Evolutionary conservation across 1,284 basidiomycete species (phyloP), one percentile per base, ranked within the genome.

Genomic region (Rhizopogon parksii): DNA sequence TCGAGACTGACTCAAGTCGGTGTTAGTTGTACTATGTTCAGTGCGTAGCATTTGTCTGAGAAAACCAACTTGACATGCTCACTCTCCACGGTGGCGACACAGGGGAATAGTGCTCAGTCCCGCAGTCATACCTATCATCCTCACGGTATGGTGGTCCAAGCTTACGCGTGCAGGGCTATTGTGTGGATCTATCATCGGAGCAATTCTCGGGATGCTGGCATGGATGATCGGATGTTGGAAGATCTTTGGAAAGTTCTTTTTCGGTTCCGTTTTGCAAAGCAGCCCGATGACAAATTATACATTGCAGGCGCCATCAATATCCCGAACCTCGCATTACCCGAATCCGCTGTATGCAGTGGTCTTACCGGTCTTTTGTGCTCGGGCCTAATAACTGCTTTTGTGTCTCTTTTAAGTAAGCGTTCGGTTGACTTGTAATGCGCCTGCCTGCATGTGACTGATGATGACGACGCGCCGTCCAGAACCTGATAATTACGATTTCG

Each of bases 201-300:
- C 73, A n/a, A 56, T 69, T 4, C 58, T 73, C 37, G 75, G 74
- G 2, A 75, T 77, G 69, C 42, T 73, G 1, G 75, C 76, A n/a
- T 78, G 75, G 75, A 74, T 78, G 68, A 65, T 78, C 12, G 71
- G 74, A 0, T 77, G 76, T 54, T 71, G 66, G 67, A 75, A 77
- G 59, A 76, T 75, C 40, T 77, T 71, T 50, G 76, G 75, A 68
- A 52, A 17, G 60, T 52, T 19, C 36, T 51, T 19, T 5, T 17
- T 11, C 35, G 25, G 24, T 50, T 49, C 15, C 3, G 9, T 30
- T 2, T 4, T 49, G 30, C 27, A 25, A 48, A 17, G 11, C 46
- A 14, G 11, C 30, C 4, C 5, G 11, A 4, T 25, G 11, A 21
- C 40, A 9, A 21, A 17, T 4, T 6, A 8, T 1, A 50, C n/a